Base-by-base conservation (phyloP, 148 eudicot genomes). In the Cornus suecica region DNA sequence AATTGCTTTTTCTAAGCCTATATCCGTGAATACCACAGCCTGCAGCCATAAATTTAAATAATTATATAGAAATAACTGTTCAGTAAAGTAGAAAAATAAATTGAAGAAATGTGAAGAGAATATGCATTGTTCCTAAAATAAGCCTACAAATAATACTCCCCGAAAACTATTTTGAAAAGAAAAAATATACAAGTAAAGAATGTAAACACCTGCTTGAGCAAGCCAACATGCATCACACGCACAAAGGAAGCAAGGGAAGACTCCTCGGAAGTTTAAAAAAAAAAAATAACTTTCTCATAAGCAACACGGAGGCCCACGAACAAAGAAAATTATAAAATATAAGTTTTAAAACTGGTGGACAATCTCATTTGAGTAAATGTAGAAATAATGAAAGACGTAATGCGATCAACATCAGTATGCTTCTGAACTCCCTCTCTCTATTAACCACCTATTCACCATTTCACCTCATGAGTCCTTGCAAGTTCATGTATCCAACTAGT, bases 21-120 rank as follows among this genome's bases (percentile, higher is more conserved):
- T 83, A 80, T 87, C 78, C 64, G 93, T 87, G 73, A 88, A 84
- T 30, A 90, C 89, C 30, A 86, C 91, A 75, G 86, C 94, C 90
- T 87, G 88, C 76, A 82, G 48, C 28, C 60, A 68, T 26, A 42
- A 66, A 28, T 20, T 68, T 58, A 58, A 58, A 52, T 62, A 16
- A 11, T 23, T 1, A 28, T 48, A 68, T 34, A 28, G 30, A 8
- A 8, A 56, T 23, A 18, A n/a, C 51, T 11, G 74, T 13, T 16
- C 15, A 26, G 32, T 13, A 0, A 63, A 72, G 42, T 58, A 58
- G 25, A 25, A 18, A 58, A 14, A 22, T 22, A 58, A 58, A 20
- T 20, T 18, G 24, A 58, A 58, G 7, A 18, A 5, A 58, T 20
- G 20, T 58, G n/a, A 58, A 58, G 62, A 58, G 54, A 13, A 48